A percentile compares a stretch with the other conserved stretches of the same genome.
These are phyloP conservation scores for Glonium stellatum DNA, from an alignment of 495 filamentous ascomycete species.

Conservation along the genomic window DNA sequence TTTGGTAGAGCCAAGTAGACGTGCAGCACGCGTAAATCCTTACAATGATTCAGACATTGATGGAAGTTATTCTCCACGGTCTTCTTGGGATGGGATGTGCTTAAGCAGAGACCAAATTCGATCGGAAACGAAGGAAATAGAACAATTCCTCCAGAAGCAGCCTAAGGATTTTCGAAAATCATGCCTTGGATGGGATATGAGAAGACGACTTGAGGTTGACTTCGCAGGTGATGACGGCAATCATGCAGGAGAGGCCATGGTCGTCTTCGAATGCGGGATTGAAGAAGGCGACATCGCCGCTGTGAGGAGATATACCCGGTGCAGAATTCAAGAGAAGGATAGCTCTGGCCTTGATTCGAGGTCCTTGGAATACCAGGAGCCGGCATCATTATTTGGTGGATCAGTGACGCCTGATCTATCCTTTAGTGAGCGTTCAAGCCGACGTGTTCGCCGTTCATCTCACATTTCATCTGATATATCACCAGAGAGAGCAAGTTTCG, in stretches of 20 bases:
- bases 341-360: neutral
- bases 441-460: constrained; percentile 22
- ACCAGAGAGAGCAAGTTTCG: constrained; percentile 21
- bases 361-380: constrained; percentile 5
- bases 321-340: constrained; percentile 30
- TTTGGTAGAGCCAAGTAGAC: constrained; percentile 66
- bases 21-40: constrained; percentile 62
- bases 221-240: constrained; percentile 73
- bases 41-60: constrained; percentile 53
- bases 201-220: constrained; percentile 75
- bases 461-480: constrained; percentile 18
- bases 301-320: constrained; percentile 49
- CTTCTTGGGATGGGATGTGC: constrained; percentile 65
- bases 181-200: constrained; percentile 90
- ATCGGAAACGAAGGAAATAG: constrained; percentile 74
- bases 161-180: constrained; percentile 71
- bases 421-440: neutral
- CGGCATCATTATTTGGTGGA: constrained; percentile 41
- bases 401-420: neutral
- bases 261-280: constrained; percentile 65
- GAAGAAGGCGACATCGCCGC: constrained; percentile 47
- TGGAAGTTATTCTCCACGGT: constrained; percentile 61
- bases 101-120: constrained; percentile 60
- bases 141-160: constrained; percentile 64
- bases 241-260: constrained; percentile 63